A percentile compares a stretch with the other conserved stretches of the same genome.
These are phyloP conservation scores for Lolium multiflorum DNA, from an alignment of 176 grass and related monocot species.

Conservation along the genomic window DNA sequence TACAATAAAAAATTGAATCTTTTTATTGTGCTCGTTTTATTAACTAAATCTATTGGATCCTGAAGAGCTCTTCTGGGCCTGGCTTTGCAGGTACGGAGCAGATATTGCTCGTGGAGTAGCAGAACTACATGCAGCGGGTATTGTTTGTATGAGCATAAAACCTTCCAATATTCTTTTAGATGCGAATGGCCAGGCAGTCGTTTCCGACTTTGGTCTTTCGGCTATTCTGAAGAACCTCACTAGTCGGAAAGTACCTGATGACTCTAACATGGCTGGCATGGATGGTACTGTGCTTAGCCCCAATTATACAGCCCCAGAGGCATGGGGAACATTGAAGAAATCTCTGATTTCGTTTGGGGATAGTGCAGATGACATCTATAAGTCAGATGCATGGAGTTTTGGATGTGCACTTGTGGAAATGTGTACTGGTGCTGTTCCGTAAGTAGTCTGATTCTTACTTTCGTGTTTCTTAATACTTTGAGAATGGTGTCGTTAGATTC, in stretches of 20 bases:
- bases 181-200: conserved; percentile 65
- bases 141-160: conserved; percentile 99
- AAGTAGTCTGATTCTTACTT: conserved; percentile 69
- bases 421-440: conserved; percentile 99
- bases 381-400: conserved; percentile 99
- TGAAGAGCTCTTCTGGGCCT: conserved; percentile 10
- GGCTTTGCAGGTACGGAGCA: conserved; percentile 84
- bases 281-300: conserved; percentile 87
- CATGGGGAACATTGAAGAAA: conserved; percentile 89
- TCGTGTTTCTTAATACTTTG: conserved; percentile 46
- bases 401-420: conserved; percentile 99
- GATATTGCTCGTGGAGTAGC: conserved; percentile 97
- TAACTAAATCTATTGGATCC: not conserved
- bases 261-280: conserved; percentile 62
- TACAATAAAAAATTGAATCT: conserved; percentile 6
- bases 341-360: conserved; percentile 87
- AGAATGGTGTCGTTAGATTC: conserved; percentile 51
- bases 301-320: conserved; percentile 98
- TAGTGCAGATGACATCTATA: conserved; percentile 52
- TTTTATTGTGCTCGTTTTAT: conserved; percentile 8
- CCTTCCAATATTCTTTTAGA: conserved; percentile 98
- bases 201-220: conserved; percentile 95
- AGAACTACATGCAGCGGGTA: conserved; percentile 94
- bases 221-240: conserved; percentile 91
- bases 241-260: conserved; percentile 71